Conservation (phyloP, 2,329 filamentous ascomycete genomes). For the Fusarium ambrosium region DNA sequence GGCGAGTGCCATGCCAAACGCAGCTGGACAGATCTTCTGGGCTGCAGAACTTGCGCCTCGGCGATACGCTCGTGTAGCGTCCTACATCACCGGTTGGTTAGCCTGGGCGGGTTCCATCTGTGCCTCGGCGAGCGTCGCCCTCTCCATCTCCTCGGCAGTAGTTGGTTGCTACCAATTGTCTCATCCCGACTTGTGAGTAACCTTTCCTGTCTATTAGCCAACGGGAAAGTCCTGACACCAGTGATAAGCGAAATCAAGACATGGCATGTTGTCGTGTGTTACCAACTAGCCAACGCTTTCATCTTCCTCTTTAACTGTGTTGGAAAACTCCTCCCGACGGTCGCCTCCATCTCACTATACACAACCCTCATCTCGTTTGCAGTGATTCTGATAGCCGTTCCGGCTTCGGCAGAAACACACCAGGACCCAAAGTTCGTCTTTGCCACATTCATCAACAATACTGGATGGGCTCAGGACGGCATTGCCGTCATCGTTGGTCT, state of each 20-base stretch:
- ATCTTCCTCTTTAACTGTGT: constrained; percentile 8
- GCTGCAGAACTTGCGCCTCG: constrained; percentile 1
- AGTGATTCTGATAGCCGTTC: constrained; percentile 4
- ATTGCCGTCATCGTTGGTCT: constrained; percentile 15
- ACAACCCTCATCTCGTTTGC: constrained; percentile 8
- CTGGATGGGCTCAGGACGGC: constrained; percentile 8
- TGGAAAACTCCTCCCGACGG: constrained; percentile 3
- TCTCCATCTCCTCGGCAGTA: not conserved
- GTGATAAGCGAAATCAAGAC: not conserved
- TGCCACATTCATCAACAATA: constrained; percentile 5
- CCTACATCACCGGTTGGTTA: constrained; percentile 12
- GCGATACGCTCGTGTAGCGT: constrained; percentile 1
- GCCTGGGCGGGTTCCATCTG: constrained; percentile 15
- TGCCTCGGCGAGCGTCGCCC: constrained; percentile 9
- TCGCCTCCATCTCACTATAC: not conserved
- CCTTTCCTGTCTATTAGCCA: too few relatives aligned
- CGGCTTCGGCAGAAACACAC: not conserved
- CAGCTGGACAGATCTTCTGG: constrained; percentile 15
- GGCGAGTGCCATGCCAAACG: constrained; percentile 5
- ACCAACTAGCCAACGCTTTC: constrained; percentile 1
- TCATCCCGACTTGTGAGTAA: not conserved
- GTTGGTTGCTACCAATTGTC: constrained; percentile 16
- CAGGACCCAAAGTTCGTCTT: constrained; percentile 5
- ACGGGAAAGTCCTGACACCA: not conserved
- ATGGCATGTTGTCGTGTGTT: constrained; percentile 11